Conservation (phyloP, 2,329 filamentous ascomycete genomes). For the Clonostachys rosea region DNA sequence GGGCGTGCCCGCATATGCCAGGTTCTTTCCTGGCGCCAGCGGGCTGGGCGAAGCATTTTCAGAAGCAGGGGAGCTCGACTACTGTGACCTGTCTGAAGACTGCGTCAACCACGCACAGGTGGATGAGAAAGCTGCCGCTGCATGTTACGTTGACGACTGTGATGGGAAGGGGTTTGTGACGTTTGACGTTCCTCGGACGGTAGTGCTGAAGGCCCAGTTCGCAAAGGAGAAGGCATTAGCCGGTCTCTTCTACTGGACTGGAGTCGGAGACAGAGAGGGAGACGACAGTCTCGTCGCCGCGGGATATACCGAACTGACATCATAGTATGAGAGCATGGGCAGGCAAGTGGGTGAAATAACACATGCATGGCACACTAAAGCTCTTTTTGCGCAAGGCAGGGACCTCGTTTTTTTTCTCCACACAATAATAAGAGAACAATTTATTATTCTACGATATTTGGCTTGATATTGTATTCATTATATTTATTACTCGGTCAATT, state of each 20-base stretch:
- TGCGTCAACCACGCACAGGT: slow-evolving; percentile 35
- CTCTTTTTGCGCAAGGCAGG: no score
- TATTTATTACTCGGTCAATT: no score
- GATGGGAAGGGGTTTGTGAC: slow-evolving; percentile 49
- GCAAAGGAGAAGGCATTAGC: slow-evolving; percentile 49
- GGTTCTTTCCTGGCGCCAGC: slow-evolving; percentile 51
- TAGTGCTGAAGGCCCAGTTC: slow-evolving; percentile 56
- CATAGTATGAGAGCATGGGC: no score
- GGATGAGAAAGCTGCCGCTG: slow-evolving; percentile 48
- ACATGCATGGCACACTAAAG: no score
- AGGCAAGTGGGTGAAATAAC: no score
- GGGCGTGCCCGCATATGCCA: slow-evolving; percentile 59
- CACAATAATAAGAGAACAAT: no score
- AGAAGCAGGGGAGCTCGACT: slow-evolving; percentile 52
- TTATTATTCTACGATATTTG: no score
- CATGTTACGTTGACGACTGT: slow-evolving; percentile 44
- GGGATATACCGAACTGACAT: slow-evolving; percentile 31
- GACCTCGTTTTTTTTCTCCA: no score
- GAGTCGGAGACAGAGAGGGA: slow-evolving; percentile 51
- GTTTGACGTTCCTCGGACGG: slow-evolving; percentile 59
- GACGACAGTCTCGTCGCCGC: slow-evolving; percentile 54
- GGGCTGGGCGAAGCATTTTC: slow-evolving; percentile 48
- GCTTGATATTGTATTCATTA: no score
- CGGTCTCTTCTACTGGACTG: slow-evolving; percentile 67
- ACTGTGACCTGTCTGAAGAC: slow-evolving; percentile 51